phyloP scores from a whole-genome alignment of 129 eudicot genomes.

The Solidago caesia region DNA sequence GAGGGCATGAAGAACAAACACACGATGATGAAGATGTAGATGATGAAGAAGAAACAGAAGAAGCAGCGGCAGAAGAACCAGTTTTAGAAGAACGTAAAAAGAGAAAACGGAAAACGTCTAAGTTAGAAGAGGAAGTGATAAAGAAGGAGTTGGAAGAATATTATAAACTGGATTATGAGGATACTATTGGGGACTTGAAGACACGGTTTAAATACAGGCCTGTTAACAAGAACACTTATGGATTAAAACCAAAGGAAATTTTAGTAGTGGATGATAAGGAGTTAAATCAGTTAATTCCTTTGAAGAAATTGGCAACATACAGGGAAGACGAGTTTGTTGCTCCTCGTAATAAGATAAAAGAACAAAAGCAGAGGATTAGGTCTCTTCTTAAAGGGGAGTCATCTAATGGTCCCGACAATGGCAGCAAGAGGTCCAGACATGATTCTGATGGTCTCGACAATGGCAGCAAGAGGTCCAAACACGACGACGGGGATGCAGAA shows the following conservation, averaged over 20 bases:
- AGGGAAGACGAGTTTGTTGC: slow-evolving; percentile 77
- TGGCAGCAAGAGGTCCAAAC: slow-evolving; percentile 14
- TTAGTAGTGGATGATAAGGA: slow-evolving; percentile 71
- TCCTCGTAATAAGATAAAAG: slow-evolving; percentile 47
- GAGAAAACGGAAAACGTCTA: slow-evolving; percentile 48
- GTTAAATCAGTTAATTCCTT: slow-evolving; percentile 70
- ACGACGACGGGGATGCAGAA: slow-evolving; percentile 23
- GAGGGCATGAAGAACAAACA: slow-evolving; percentile 28
- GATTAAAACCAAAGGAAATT: slow-evolving; percentile 55
- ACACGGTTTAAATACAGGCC: slow-evolving; percentile 78
- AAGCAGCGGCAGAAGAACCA: slow-evolving; percentile 20
- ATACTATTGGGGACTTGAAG: slow-evolving; percentile 68
- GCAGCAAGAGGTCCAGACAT: slow-evolving; percentile 7
- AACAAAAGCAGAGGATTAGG: slow-evolving; percentile 44
- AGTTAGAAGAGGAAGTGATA: slow-evolving; percentile 50
- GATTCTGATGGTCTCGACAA: background rate
- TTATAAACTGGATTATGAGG: slow-evolving; percentile 82
- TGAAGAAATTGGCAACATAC: slow-evolving; percentile 86
- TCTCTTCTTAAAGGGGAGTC: slow-evolving; percentile 36
- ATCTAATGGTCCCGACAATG: slow-evolving; percentile 16
- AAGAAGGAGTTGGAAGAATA: slow-evolving; percentile 66
- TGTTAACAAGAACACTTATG: slow-evolving; percentile 56
- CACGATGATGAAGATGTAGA: background rate
- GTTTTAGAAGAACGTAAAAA: slow-evolving; percentile 47
- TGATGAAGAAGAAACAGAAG: slow-evolving; percentile 17